Evolutionary conservation across 1,284 basidiomycete species (phyloP), one percentile per base, ranked within the genome.

Genomic region (Fomitopsis betulina): DNA sequence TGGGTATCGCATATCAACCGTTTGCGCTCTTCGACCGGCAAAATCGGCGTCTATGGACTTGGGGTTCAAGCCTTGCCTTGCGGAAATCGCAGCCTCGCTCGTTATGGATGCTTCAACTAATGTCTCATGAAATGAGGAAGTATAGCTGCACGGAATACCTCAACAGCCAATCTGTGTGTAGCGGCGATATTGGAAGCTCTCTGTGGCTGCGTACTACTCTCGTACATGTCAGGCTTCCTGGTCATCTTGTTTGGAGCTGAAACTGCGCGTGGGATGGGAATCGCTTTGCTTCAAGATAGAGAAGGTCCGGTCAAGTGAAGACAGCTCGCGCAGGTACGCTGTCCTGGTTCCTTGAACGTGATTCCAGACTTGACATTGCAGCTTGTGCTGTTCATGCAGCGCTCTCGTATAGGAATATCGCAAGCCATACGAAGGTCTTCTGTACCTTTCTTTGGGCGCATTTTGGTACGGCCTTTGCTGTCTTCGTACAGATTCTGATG

Each of bases 1-100:
- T 69, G 21, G 67, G 65, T 21, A 51, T 70, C 3, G 35, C 35
- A 37, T 37, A 62, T 66, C 61, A 64, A 67, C 42, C 54, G 58
- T 17, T 60, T 68, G 30, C 63, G 66, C 47, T 59, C 66, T 19
- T 63, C 67, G 32, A 61, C 59, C 12, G 52, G 52, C 6, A 42
- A 37, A 43, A 35, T 30, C 13, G 27, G 30, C 13, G 37, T 58
- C 12, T 19, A 38, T 53, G 59, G 61, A 38, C 56, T 59, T 10
- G 61, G 54, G 19, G 58, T 63, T 33, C 47, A 40, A 39, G 43
- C 57, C 37, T 55, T 35, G 52, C n/a, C 45, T 56, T 50, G 13
- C 21, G 25, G 25, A 38, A 25, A 43, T 56, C 25, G 40, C 54
- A 32, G 49, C 40, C 5, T 40, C 53, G 32, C 54, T 59, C 21